Evolutionary conservation across 106 monocot species (phyloP).

Genomic region (Dendrobium nobile): DNA sequence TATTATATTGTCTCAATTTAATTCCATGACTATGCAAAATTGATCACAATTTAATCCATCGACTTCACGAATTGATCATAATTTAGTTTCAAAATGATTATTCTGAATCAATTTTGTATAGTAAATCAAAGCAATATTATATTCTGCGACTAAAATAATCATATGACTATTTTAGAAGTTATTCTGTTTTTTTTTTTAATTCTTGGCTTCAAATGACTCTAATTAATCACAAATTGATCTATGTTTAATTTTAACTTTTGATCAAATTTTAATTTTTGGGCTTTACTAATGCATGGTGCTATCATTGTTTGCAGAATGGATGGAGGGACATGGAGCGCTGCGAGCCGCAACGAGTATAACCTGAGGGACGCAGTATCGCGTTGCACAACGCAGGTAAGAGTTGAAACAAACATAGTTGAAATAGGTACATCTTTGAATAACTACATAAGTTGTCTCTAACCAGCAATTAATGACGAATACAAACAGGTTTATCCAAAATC

Average conservation of each 20-base stretch:
- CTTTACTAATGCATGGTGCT: background rate
- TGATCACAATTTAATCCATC: too few relatives aligned
- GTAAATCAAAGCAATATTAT: too few relatives aligned
- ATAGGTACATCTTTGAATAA: background rate
- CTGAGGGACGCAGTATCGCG: constrained; percentile 51
- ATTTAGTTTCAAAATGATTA: too few relatives aligned
- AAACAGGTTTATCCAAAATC: constrained; percentile 51
- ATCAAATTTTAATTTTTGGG: background rate
- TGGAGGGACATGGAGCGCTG: constrained; percentile 47
- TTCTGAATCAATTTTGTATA: too few relatives aligned
- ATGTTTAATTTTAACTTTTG: background rate
- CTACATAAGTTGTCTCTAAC: background rate
- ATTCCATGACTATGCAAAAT: too few relatives aligned
- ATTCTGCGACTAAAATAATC: too few relatives aligned
- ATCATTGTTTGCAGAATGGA: constrained; percentile 41
- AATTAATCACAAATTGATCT: too few relatives aligned
- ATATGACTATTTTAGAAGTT: too few relatives aligned
- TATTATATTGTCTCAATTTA: too few relatives aligned
- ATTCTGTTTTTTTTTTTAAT: background rate
- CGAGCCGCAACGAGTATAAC: constrained; percentile 32
- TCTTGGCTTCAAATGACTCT: background rate
- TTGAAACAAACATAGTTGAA: background rate
- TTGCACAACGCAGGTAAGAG: constrained; percentile 51
- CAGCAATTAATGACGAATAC: background rate
- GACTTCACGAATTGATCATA: too few relatives aligned